Evolutionary conservation across 2,329 filamentous ascomycete species (phyloP), one percentile per base, ranked within the genome.

Genomic region (Beauveria bassiana): DNA sequence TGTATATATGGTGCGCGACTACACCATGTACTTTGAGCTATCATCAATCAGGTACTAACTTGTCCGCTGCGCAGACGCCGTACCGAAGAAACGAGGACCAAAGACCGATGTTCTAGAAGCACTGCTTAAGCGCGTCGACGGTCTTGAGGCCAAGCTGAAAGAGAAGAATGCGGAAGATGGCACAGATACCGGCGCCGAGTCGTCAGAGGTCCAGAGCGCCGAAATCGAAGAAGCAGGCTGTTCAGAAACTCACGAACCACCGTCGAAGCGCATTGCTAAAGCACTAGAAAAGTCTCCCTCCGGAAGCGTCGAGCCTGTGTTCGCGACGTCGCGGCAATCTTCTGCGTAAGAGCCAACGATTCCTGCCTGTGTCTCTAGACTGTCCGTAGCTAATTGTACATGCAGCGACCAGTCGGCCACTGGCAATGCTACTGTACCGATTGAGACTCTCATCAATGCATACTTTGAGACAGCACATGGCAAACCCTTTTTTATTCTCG

Each of bases 81-180:
- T 95, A 20, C 91, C 91, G 0, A 96, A 96, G 76, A 96, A 96
- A 73, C 82, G 91, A 71, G 91, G 91, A 0, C 91, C 91, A 3
- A 96, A 96, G 75, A 96, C 91, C 31, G 91, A 96, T 71, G 90
- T 96, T 5, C 78, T 96, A 38, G 91, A 96, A 72, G 90, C 91
- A 1, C 77, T 96, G 9, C 71, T 96, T 63, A 96, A 93, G 73
- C 83, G 91, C 59, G 91, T 96, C 2, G 91, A 96, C 71, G 91
- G 91, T 1, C 78, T 96, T 56, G 91, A 96, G 72, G 90, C 89
- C 70, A 86, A 87, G 64, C 78, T 96, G 45, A 90, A 91, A 70
- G 85, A 88, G 65, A 85, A 87, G 68, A 86, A 86, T 66, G 72
- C 73, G 12, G 57, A 63, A 18, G 64, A 62, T 16, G 49, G 49